Percentiles rank a stretch among this genome's conserved stretches.
Evolutionary conservation across 106 monocot species (phyloP).

Genomic region (Platanthera guangdongensis): DNA sequence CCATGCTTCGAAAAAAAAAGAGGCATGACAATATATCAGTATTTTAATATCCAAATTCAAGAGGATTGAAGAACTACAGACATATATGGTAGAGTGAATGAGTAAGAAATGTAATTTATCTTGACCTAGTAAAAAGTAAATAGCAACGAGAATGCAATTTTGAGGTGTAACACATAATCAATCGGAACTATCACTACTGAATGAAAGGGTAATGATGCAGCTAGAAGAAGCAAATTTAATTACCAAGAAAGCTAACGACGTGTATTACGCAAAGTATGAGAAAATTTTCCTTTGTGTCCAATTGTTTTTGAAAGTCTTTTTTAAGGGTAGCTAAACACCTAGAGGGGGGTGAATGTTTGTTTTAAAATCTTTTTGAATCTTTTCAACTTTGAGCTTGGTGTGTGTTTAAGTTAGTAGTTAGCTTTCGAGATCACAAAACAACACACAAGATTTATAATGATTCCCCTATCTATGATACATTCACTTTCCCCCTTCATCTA

Average conservation of each 20-base stretch:
- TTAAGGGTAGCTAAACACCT: too few species aligned
- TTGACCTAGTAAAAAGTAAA: not conserved
- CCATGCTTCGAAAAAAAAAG: slow-evolving; percentile 46
- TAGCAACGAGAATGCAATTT: not conserved
- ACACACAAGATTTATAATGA: too few species aligned
- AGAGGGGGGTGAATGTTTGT: too few species aligned
- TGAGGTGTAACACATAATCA: not conserved
- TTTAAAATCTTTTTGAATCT: too few species aligned
- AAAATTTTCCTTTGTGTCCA: too few species aligned
- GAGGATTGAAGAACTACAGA: not conserved
- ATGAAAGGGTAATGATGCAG: not conserved
- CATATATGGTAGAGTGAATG: not conserved
- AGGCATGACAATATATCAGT: not conserved
- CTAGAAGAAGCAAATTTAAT: not conserved
- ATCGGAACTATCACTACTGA: not conserved
- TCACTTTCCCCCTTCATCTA: too few species aligned
- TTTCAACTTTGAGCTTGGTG: too few species aligned
- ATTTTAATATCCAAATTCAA: not conserved
- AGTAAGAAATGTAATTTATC: not conserved
- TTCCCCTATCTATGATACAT: too few species aligned
- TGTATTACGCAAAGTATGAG: not conserved
- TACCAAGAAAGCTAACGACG: not conserved
- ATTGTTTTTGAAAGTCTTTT: too few species aligned
- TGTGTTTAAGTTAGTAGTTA: too few species aligned
- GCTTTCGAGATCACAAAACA: too few species aligned